Evolutionary conservation across 2,329 filamentous ascomycete species (phyloP).

Genomic region (Juglanconis sp.): DNA sequence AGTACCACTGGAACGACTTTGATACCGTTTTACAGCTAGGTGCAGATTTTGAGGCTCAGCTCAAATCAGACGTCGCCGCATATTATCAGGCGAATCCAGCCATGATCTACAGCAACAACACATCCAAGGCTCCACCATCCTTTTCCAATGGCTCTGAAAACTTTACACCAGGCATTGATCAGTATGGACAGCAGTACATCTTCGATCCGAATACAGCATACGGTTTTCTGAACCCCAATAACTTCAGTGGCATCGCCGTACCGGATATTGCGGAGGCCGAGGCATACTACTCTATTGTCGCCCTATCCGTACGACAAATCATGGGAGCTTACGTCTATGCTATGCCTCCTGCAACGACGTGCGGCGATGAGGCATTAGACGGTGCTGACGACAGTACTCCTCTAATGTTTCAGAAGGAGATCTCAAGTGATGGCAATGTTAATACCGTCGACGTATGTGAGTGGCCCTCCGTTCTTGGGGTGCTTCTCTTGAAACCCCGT

Average conservation of each 20-base stretch:
- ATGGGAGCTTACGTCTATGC: constrained; percentile 74
- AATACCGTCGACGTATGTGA: constrained; percentile 77
- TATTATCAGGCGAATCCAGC: constrained; percentile 11
- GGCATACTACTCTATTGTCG: constrained; percentile 71
- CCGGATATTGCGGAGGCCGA: constrained; percentile 67
- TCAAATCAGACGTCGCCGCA: constrained; percentile 9
- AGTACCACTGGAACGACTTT: constrained; percentile 73
- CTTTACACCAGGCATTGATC: not conserved
- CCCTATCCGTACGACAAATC: constrained; percentile 73
- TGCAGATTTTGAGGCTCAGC: constrained; percentile 14
- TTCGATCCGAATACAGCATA: constrained; percentile 20
- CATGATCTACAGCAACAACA: not conserved
- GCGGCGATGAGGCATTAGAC: not conserved
- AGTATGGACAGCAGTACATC: constrained; percentile 17
- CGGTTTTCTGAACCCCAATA: constrained; percentile 58
- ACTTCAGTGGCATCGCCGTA: constrained; percentile 63
- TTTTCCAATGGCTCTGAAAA: constrained; percentile 1
- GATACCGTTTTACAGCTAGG: constrained; percentile 44
- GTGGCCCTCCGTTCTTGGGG: not conserved
- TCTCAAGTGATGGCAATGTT: constrained; percentile 77
- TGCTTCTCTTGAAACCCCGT: too few species aligned
- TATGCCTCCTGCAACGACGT: constrained; percentile 51
- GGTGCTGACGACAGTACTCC: constrained; percentile 45
- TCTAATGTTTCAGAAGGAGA: constrained; percentile 78
- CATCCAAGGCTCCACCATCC: not conserved